These are phyloP conservation scores for Eleusine coracana DNA, from an alignment of 176 grass and related monocot genomes.

Conservation along the genomic window DNA sequence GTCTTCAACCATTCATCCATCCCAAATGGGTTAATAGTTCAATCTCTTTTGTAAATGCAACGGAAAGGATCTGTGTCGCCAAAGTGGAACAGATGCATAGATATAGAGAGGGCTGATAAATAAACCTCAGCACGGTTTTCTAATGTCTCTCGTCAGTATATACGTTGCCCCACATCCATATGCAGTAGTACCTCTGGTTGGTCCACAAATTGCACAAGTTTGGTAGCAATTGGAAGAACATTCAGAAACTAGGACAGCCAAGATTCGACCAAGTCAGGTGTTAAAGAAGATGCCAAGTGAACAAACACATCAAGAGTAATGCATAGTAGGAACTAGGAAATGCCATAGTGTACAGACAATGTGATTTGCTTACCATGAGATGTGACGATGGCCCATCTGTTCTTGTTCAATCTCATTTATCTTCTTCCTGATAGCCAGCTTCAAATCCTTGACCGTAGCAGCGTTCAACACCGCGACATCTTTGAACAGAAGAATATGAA, in stretches of 20 bases:
- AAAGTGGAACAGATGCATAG: background rate
- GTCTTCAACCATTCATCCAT: background rate
- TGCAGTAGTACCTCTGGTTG: background rate
- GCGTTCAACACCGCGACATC: constrained; percentile 70
- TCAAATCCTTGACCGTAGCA: constrained; percentile 82
- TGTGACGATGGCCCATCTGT: constrained; percentile 85
- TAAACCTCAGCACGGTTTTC: background rate
- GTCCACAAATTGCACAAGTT: background rate
- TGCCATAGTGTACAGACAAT: background rate
- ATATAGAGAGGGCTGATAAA: background rate
- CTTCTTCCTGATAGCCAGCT: constrained; percentile 81
- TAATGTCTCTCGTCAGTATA: background rate
- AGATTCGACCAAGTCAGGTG: background rate
- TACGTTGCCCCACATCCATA: background rate
- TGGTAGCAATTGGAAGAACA: background rate
- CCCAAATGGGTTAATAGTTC: background rate
- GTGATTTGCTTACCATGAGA: constrained; percentile 65
- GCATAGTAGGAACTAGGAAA: background rate
- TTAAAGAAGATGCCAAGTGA: background rate
- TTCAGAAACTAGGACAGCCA: background rate
- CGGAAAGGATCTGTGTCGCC: background rate
- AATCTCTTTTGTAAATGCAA: constrained; percentile 12
- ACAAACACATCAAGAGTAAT: background rate
- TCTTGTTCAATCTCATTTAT: constrained; percentile 76
- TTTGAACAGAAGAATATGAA: constrained; percentile 11